These are phyloP conservation scores for Aureobasidium pullulans DNA, from an alignment of 2,329 filamentous ascomycete species.

Conservation along the genomic window DNA sequence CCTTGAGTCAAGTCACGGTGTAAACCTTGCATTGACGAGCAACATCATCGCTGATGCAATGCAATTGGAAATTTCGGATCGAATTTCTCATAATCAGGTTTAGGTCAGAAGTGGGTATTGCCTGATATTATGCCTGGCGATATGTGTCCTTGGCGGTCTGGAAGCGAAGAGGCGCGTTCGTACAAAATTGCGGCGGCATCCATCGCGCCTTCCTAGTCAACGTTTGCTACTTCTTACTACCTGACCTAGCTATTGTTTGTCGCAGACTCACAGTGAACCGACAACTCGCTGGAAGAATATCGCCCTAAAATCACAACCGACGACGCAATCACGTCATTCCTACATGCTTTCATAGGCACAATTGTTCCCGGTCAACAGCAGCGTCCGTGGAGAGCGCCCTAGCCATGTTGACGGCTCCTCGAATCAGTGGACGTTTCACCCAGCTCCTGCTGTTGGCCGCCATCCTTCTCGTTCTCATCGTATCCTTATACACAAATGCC, in stretches of 20 bases:
- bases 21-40: not conserved
- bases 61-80: too few species aligned
- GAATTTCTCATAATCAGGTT: not conserved
- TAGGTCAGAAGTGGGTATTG: not conserved
- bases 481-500: slow-evolving; percentile 4
- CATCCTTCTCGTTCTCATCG: not conserved
- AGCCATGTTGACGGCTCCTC: slow-evolving; percentile 7
- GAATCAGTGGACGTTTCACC: slow-evolving; percentile 7
- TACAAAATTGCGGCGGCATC: not conserved
- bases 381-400: not conserved
- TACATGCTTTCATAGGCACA: not conserved
- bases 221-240: not conserved
- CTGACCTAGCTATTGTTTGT: not conserved
- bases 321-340: not conserved
- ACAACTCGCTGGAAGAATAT: not conserved
- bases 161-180: not conserved
- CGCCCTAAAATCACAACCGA: not conserved
- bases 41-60: not conserved
- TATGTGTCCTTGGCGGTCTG: not conserved
- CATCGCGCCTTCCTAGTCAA: not conserved
- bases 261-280: not conserved
- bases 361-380: not conserved
- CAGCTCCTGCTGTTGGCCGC: slow-evolving; percentile 10
- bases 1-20: not conserved
- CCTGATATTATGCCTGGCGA: not conserved